Evolutionary conservation across 495 filamentous ascomycete species (phyloP).

Genomic region (Lasiosphaeria miniovina): DNA sequence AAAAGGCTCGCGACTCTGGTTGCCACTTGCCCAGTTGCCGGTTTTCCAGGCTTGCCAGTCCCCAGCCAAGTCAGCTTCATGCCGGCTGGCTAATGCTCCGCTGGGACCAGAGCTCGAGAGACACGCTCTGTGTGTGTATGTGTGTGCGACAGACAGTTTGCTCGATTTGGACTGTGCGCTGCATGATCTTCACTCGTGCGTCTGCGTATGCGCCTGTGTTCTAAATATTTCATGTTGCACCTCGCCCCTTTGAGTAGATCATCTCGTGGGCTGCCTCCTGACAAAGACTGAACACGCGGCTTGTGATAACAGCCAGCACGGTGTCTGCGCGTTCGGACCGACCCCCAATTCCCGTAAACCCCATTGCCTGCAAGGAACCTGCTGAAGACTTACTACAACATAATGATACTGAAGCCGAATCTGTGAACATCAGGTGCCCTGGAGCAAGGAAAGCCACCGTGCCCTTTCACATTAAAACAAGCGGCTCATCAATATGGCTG

Average conservation of each 20-base stretch:
- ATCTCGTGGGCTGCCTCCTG: not conserved
- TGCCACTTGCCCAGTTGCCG: not conserved
- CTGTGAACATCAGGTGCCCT: not conserved
- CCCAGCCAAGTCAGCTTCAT: no score
- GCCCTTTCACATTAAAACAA: no score
- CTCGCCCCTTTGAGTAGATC: not conserved
- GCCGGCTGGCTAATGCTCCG: no score
- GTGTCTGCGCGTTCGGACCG: not conserved
- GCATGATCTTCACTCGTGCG: not conserved
- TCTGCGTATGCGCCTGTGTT: not conserved
- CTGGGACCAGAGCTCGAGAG: no score
- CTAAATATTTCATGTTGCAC: not conserved
- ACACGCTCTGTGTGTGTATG: no score
- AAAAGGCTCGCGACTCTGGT: conserved; percentile 10
- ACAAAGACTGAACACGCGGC: not conserved
- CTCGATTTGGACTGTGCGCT: not conserved
- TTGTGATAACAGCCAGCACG: not conserved
- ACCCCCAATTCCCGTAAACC: not conserved
- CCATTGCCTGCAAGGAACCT: not conserved
- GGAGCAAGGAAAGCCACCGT: not conserved
- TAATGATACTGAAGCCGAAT: not conserved
- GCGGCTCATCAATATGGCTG: no score
- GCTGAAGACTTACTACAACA: not conserved
- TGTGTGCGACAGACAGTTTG: not conserved
- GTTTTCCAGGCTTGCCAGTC: not conserved